Conservation (phyloP, 1,284 basidiomycete genomes). For the Heterobasidion occidentale region DNA sequence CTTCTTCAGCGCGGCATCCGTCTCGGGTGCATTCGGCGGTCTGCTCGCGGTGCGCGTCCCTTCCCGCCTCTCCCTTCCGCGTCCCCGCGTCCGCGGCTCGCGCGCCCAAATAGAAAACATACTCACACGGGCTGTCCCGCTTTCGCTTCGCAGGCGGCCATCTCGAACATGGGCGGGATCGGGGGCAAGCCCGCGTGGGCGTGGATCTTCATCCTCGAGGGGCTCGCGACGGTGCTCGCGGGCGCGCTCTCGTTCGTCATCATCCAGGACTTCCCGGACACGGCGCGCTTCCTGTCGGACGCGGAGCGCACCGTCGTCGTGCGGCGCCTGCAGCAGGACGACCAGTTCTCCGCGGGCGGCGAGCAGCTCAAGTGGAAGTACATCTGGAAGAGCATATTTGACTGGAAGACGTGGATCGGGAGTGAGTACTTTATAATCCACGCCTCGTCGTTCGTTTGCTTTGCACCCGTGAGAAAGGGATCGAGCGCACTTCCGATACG, state of each 20-base stretch:
- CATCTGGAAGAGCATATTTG: constrained; percentile 40
- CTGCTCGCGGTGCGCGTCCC: constrained; percentile 2
- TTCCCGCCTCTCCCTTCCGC: background rate
- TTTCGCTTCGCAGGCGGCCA: constrained; percentile 54
- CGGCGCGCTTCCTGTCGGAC: constrained; percentile 43
- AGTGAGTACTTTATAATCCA: constrained; percentile 22
- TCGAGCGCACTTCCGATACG: background rate
- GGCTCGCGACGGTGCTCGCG: constrained; percentile 54
- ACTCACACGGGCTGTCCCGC: background rate
- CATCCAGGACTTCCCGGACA: constrained; percentile 53
- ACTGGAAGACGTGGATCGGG: constrained; percentile 48
- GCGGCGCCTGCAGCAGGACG: constrained; percentile 37
- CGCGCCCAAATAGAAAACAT: background rate
- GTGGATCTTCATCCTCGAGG: constrained; percentile 77
- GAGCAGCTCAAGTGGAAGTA: constrained; percentile 39
- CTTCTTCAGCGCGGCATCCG: constrained; percentile 65
- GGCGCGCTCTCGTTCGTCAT: constrained; percentile 45
- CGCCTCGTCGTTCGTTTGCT: too few relatives aligned
- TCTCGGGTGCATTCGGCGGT: constrained; percentile 63
- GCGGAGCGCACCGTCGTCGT: constrained; percentile 42
- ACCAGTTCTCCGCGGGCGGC: constrained; percentile 39
- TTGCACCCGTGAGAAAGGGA: background rate
- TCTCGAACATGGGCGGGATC: constrained; percentile 60
- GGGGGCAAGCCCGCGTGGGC: constrained; percentile 51
- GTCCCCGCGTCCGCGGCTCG: background rate